A percentile compares a stretch with the other conserved stretches of the same genome.
phyloP scores from a whole-genome alignment of 495 filamentous ascomycete genomes.

The Mytilinidion resinicola region DNA sequence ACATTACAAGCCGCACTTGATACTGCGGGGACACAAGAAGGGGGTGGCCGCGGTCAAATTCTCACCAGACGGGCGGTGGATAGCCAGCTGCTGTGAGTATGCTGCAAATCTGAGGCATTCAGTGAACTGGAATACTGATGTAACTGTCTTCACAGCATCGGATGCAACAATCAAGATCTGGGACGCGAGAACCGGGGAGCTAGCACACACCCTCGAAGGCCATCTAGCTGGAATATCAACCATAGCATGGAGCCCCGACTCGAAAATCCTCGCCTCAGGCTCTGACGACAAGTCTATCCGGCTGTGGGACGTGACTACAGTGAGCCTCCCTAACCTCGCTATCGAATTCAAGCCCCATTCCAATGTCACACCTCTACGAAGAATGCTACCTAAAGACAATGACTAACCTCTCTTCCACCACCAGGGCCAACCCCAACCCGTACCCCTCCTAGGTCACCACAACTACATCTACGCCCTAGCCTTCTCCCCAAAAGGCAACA shows the following conservation, averaged over 20 bases:
- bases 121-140: conserved; percentile 4
- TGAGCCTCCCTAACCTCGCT: conserved; percentile 34
- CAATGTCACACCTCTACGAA: too few relatives aligned
- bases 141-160: conserved; percentile 49
- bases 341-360: background rate
- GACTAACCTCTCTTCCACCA: conserved; percentile 9
- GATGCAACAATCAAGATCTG: conserved; percentile 87
- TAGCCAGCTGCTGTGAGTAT: conserved; percentile 72
- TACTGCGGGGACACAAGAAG: conserved; percentile 66
- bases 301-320: conserved; percentile 79
- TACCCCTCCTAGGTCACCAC: conserved; percentile 76
- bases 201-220: conserved; percentile 82
- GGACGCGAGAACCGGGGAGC: conserved; percentile 69
- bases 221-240: conserved; percentile 89
- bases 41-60: conserved; percentile 83
- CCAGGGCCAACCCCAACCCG: conserved; percentile 54
- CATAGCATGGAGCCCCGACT: conserved; percentile 86
- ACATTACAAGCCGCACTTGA: conserved; percentile 55
- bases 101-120: background rate
- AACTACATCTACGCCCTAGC: conserved; percentile 92
- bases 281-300: conserved; percentile 95
- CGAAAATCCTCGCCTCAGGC: conserved; percentile 76
- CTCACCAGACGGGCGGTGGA: conserved; percentile 81
- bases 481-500: conserved; percentile 94
- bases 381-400: too few relatives aligned